phyloP scores from a whole-genome alignment of 306 rosid genomes.

The Crotalaria pallida region DNA sequence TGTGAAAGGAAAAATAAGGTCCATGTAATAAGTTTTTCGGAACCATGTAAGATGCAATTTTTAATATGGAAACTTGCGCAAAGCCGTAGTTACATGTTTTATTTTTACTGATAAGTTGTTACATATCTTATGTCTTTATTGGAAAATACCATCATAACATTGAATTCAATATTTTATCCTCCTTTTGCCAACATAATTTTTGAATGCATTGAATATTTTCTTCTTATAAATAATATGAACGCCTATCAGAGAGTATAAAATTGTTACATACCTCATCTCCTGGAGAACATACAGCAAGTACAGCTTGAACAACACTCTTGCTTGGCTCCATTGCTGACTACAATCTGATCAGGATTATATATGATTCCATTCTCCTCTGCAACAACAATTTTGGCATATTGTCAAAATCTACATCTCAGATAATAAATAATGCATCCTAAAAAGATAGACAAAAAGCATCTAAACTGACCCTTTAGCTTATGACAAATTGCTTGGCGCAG shows the following conservation, averaged over 20 bases:
- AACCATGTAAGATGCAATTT: not conserved
- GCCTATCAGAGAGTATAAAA: not conserved
- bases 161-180: no score
- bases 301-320: constrained; percentile 78
- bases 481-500: constrained; percentile 80
- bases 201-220: no score
- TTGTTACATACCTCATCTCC: constrained; percentile 66
- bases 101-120: no score
- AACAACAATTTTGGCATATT: not conserved
- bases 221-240: not conserved
- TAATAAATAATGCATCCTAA: not conserved
- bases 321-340: constrained; percentile 95
- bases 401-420: not conserved
- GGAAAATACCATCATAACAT: no score
- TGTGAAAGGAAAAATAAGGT: not conserved
- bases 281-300: constrained; percentile 84
- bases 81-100: no score
- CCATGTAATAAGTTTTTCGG: not conserved
- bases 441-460: not conserved
- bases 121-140: no score
- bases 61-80: not conserved
- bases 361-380: constrained; percentile 85
- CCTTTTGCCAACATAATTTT: no score
- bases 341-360: constrained; percentile 68
- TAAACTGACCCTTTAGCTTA: constrained; percentile 67